phyloP scores from a whole-genome alignment of 192 early-diverging fungal species.

The Podila horticola region DNA sequence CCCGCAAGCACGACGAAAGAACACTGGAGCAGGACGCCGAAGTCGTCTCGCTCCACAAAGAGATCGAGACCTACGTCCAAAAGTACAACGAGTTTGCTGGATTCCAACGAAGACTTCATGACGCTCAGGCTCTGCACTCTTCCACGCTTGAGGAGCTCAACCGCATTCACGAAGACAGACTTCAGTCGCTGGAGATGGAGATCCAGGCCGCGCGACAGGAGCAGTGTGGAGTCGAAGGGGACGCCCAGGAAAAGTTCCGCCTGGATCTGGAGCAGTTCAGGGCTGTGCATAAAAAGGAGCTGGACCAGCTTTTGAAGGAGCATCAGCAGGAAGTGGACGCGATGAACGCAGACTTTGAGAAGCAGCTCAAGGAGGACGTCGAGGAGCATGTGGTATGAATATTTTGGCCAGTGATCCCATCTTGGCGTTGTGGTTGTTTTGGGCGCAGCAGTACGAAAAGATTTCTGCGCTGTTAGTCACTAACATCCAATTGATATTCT shows the following conservation, averaged over 20 bases:
- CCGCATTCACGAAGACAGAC: slow-evolving; percentile 38
- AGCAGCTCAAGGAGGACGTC: slow-evolving; percentile 6
- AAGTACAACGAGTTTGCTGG: not conserved
- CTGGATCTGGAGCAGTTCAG: slow-evolving; percentile 27
- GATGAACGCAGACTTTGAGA: slow-evolving; percentile 1
- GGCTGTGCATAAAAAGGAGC: slow-evolving; percentile 5
- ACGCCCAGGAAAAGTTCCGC: slow-evolving; percentile 7
- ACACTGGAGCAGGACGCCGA: slow-evolving; percentile 12
- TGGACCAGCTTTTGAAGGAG: slow-evolving; percentile 5
- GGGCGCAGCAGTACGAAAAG: too few species aligned
- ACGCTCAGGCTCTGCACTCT: slow-evolving; percentile 14
- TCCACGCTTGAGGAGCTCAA: slow-evolving; percentile 30
- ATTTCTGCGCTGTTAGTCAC: too few species aligned
- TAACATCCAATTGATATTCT: not conserved
- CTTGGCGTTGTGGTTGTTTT: not conserved
- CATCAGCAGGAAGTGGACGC: slow-evolving; percentile 15
- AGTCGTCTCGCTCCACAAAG: slow-evolving; percentile 4
- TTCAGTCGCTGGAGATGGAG: slow-evolving; percentile 34
- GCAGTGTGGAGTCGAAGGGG: not conserved
- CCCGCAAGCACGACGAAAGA: not conserved
- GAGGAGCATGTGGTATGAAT: slow-evolving; percentile 24
- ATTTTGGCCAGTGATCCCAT: not conserved
- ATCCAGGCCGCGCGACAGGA: slow-evolving; percentile 22
- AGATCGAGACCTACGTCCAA: slow-evolving; percentile 6
- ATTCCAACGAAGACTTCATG: slow-evolving; percentile 21